Evolutionary conservation across 371 early-diverging fungal genomes (phyloP).

Genomic region (Mortierella sp.): DNA sequence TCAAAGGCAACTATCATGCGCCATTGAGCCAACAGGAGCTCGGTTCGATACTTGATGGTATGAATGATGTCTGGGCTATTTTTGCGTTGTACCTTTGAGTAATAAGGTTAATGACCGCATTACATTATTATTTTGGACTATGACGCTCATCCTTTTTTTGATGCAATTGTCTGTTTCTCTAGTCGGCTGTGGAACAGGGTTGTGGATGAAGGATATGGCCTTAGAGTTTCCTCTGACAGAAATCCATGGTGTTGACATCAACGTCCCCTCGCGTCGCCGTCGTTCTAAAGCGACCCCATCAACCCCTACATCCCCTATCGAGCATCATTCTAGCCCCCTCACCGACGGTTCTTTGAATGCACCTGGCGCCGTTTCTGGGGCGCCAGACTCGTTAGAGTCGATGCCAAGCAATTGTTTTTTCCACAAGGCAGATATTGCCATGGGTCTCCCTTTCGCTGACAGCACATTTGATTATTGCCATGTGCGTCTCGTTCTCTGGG

Average conservation of each 20-base stretch:
- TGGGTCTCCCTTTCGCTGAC: slow-evolving; percentile 53
- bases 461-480: slow-evolving; percentile 59
- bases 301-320: not conserved
- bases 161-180: not conserved
- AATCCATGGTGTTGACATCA: slow-evolving; percentile 59
- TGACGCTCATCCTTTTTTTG: not conserved
- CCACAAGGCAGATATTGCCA: slow-evolving; percentile 47
- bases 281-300: slow-evolving; percentile 14
- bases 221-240: slow-evolving; percentile 68
- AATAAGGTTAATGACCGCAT: slow-evolving; percentile 9
- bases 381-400: slow-evolving; percentile 23
- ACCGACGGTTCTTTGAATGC: not conserved
- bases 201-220: slow-evolving; percentile 73
- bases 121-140: not conserved
- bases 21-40: slow-evolving; percentile 34
- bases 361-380: not conserved
- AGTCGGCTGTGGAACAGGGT: slow-evolving; percentile 70
- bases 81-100: not conserved
- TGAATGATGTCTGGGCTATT: not conserved
- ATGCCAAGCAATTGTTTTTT: slow-evolving; percentile 57
- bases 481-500: slow-evolving; percentile 49
- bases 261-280: slow-evolving; percentile 39
- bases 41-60: slow-evolving; percentile 52
- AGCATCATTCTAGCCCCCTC: not conserved
- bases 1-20: slow-evolving; percentile 48